Base-by-base conservation (phyloP, 176 grass and related monocot genomes). In the Ananas comosus region DNA sequence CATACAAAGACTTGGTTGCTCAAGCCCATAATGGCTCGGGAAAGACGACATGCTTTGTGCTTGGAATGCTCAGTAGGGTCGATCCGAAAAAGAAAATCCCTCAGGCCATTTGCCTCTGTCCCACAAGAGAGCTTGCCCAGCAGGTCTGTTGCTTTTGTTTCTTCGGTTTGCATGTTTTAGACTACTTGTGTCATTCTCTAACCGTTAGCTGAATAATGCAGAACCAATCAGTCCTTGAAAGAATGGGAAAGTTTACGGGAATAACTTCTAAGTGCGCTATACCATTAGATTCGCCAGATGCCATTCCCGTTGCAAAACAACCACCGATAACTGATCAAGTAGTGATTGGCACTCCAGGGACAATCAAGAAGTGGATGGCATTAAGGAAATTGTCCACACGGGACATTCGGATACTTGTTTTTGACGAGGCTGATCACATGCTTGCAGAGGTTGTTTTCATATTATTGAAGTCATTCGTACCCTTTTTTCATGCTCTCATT, bases 61-160 rank as follows among this genome's bases (percentile, higher is more conserved):
- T 97, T n/a, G 93, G 93, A 67, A 97, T 97, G 93, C 79, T 97
- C 69, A 97, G 89, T 74, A 83, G 93, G 8, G 83, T 97, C 12
- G 74, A 96, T 78, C 81, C 86, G 9, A 76, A 59, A 3, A 86
- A 29, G 22, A 75, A 75, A n/a, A 13, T 53, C 10, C 73, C 63
- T 10, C 73, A 75, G 66, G 73, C 73, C 63, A 54, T 75, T 14
- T 75, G 73, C 73, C 51, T 75, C 16, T 75, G 73, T 4, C 73
- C 73, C 42, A 75, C 73, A 19, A 75, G 73, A 49, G 73, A 75
- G 73, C 24, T 75, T 9, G 73, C 73, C 53, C 63, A 42, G 49
- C 73, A 67, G 73, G 73, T 75, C 50, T 51, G 12, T 17, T 54
- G 22, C 23, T 11, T 42, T 48, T 28, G 53, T 27, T 14, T 48